Evolutionary conservation across 192 early-diverging fungal species (phyloP), one percentile per base, ranked within the genome.

Genomic region (Tieghemiomyces parasiticus): DNA sequence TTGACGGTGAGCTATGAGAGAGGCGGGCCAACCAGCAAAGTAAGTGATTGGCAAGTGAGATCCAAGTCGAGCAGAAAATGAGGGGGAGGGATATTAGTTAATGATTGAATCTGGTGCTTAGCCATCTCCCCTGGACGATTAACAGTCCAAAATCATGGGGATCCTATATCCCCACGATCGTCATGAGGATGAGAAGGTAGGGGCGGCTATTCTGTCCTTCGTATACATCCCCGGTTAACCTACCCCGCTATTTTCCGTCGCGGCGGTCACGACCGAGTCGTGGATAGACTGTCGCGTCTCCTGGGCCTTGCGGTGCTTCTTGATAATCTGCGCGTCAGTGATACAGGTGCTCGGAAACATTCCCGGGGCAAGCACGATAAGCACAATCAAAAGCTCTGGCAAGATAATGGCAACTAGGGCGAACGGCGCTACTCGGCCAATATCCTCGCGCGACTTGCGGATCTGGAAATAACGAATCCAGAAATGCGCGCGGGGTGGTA

Each of bases 281-380:
- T 52, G 50, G 24, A 52, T 52, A 30, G 14, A 14, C 30, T 52
- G 50, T 14, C 50, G 50, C 12, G 50, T 25, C 50, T 52, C 50
- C 14, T 28, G 24, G 50, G 50, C 50, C 26, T 24, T 29, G 24
- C 30, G 24, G 2, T 30, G 26, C 30, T 52, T 52, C 30, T 52
- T 52, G 8, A 28, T 30, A 1, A 52, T 14, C 2, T 52, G 19
- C 50, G 16, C 26, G 16, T 52, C 50, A 13, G 50, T 25, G 26
- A 52, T 30, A 52, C 50, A 52, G 20, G 50, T 52, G 26, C 50
- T 52, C 13, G 50, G 50, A 28, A 52, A 52, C 19, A 52, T 25
- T 16, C 50, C 50, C 50, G 50, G 50, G 22, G 50, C 50, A 20
- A 52, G 26, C 2, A 52, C 50, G 14, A 52, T 24, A 24, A 52